A percentile compares a stretch with the other conserved stretches of the same genome.
Conservation (phyloP, 208 protist genomes). For the Strigomonas oncopelti region DNA sequence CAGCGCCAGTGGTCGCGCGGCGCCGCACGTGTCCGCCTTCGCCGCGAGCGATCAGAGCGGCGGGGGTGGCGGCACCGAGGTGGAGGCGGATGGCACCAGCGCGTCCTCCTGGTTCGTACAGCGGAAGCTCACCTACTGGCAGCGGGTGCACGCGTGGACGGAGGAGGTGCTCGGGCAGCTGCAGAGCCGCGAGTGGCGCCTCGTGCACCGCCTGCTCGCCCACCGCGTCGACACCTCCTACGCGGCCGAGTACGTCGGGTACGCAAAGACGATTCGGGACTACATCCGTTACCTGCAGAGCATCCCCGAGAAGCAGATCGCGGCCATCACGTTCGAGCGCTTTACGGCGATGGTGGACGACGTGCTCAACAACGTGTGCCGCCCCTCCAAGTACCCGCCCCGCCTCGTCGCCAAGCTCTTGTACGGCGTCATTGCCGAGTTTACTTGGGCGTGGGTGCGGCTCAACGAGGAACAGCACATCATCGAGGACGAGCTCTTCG, state of each 20-base stretch:
- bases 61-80: background rate
- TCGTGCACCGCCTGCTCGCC: slow-evolving; percentile 66
- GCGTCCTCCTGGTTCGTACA: slow-evolving; percentile 24
- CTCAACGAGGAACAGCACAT: slow-evolving; percentile 37
- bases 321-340: slow-evolving; percentile 22
- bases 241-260: slow-evolving; percentile 60
- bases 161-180: slow-evolving; percentile 70
- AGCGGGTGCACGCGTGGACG: slow-evolving; percentile 60
- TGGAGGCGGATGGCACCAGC: background rate
- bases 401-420: slow-evolving; percentile 47
- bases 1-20: no score
- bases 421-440: slow-evolving; percentile 39
- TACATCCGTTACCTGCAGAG: slow-evolving; percentile 62
- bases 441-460: slow-evolving; percentile 41
- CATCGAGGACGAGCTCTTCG: slow-evolving; percentile 16
- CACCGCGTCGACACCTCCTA: slow-evolving; percentile 71
- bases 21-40: no score
- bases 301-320: slow-evolving; percentile 55
- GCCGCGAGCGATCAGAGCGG: no score
- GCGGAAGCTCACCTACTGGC: slow-evolving; percentile 72
- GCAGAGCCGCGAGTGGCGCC: slow-evolving; percentile 75
- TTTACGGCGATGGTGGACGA: slow-evolving; percentile 30
- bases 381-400: slow-evolving; percentile 43
- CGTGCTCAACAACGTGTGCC: slow-evolving; percentile 38
- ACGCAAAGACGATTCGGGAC: slow-evolving; percentile 51